Conservation (phyloP, 2,329 filamentous ascomycete genomes). For the Neonectria sp. region DNA sequence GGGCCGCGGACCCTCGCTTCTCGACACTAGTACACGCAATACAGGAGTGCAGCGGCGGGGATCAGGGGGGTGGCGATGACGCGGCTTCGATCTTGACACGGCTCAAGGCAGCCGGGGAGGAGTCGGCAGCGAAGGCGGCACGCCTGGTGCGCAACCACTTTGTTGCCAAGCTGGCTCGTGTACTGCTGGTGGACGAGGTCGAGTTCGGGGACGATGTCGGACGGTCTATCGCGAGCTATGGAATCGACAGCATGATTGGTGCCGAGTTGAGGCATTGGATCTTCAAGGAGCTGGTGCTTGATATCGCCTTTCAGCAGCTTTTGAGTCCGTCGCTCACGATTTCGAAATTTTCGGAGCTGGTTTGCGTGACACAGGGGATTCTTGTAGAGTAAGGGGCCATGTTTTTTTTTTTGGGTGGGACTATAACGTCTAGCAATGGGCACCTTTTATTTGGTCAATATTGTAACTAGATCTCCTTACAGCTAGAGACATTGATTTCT, state of each 20-base stretch:
- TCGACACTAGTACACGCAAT: conserved; percentile 39
- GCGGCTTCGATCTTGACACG: not conserved
- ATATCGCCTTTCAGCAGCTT: conserved; percentile 58
- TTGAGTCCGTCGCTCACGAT: conserved; percentile 50
- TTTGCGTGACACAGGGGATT: conserved; percentile 12
- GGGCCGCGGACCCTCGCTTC: conserved; percentile 46
- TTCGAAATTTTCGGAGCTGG: conserved; percentile 30
- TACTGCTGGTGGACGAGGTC: conserved; percentile 40
- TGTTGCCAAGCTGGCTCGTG: conserved; percentile 35
- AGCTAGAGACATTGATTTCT: too few relatives aligned
- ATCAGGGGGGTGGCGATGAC: not conserved
- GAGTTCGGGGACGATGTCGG: conserved; percentile 25
- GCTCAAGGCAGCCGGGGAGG: not conserved
- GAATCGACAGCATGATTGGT: conserved; percentile 56
- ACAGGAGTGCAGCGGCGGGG: conserved; percentile 6
- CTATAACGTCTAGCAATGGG: too few relatives aligned
- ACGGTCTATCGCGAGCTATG: conserved; percentile 48
- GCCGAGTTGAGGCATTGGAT: conserved; percentile 55
- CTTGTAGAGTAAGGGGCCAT: not conserved
- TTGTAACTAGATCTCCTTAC: too few relatives aligned
- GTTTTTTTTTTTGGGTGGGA: too few relatives aligned
- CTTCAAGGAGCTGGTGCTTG: conserved; percentile 54
- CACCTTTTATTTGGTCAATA: too few relatives aligned
- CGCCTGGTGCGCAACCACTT: conserved; percentile 31
- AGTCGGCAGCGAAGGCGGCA: not conserved